Evolutionary conservation across 2,329 filamentous ascomycete genomes (phyloP).

Genomic region (Pezicula rhizophila): DNA sequence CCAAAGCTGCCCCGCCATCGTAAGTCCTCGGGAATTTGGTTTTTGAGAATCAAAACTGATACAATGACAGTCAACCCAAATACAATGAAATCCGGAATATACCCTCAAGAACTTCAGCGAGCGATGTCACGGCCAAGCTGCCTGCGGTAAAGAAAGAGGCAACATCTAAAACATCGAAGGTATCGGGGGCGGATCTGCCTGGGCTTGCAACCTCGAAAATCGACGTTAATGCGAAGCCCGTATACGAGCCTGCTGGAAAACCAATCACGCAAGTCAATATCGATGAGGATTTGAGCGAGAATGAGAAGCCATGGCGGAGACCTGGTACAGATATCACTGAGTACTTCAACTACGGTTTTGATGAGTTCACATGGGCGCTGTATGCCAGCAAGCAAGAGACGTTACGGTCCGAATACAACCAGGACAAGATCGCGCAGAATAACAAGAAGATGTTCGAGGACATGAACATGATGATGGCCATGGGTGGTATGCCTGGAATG

Average conservation of each 20-base stretch:
- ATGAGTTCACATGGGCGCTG: slow-evolving; percentile 95
- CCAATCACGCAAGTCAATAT: slow-evolving; percentile 73
- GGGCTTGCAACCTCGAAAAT: slow-evolving; percentile 75
- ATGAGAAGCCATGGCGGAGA: slow-evolving; percentile 91
- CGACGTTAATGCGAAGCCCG: slow-evolving; percentile 76
- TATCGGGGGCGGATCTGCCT: slow-evolving; percentile 44
- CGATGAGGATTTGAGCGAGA: slow-evolving; percentile 67
- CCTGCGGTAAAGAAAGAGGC: slow-evolving; percentile 40
- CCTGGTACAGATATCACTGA: slow-evolving; percentile 92
- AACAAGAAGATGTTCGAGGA: slow-evolving; percentile 77
- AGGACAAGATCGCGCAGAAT: slow-evolving; percentile 54
- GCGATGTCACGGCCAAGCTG: slow-evolving; percentile 42
- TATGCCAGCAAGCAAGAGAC: slow-evolving; percentile 86
- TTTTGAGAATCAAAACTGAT: slow-evolving; percentile 8
- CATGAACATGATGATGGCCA: slow-evolving; percentile 62
- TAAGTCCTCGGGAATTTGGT: slow-evolving; percentile 31
- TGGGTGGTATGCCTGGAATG: slow-evolving; percentile 43
- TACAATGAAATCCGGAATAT: slow-evolving; percentile 63
- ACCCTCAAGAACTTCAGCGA: slow-evolving; percentile 51
- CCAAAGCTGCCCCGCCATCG: slow-evolving; percentile 53
- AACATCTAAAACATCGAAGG: slow-evolving; percentile 26
- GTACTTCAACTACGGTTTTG: slow-evolving; percentile 98
- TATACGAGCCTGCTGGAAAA: slow-evolving; percentile 74
- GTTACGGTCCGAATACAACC: slow-evolving; percentile 69
- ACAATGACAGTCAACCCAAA: slow-evolving; percentile 45